Evolutionary conservation across 768 basidiomycete species (phyloP).

Genomic region (Kwoniella dendrophila): DNA sequence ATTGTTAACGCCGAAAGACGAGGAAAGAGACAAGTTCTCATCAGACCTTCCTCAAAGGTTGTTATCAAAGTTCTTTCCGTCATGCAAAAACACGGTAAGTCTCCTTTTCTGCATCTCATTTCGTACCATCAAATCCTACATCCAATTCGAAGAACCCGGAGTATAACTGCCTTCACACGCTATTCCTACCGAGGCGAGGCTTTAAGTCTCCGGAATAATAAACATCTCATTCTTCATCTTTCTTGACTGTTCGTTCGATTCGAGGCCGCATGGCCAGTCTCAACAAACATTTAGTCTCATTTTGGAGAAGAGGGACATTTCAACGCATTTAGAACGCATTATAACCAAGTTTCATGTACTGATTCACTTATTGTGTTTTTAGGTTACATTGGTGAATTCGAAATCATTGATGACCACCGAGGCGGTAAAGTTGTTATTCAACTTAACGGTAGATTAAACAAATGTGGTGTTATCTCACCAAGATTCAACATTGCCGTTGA

Average conservation of each 20-base stretch:
- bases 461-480: conserved; percentile 99
- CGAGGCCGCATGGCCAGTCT: conserved; percentile 46
- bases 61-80: conserved; percentile 96
- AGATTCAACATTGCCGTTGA: conserved; percentile 93
- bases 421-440: conserved; percentile 95
- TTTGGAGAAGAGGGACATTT: neutral
- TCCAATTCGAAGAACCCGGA: conserved; percentile 31
- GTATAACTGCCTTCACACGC: conserved; percentile 57
- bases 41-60: conserved; percentile 97
- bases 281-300: neutral
- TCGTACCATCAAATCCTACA: neutral
- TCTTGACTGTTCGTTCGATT: conserved; percentile 8
- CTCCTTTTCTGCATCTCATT: neutral
- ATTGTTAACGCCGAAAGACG: conserved; percentile 99
- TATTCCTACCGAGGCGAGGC: conserved; percentile 54
- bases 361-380: neutral
- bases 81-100: conserved; percentile 97
- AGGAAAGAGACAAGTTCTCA: conserved; percentile 98
- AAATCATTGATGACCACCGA: conserved; percentile 98
- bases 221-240: conserved; percentile 10
- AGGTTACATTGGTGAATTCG: conserved; percentile 99
- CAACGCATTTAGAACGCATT: neutral
- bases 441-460: conserved; percentile 97
- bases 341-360: neutral
- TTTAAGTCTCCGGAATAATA: conserved; percentile 57